Evolutionary conservation across 441 rosid species (phyloP), one percentile per base, ranked within the genome.

Genomic region (Breynia disticha): DNA sequence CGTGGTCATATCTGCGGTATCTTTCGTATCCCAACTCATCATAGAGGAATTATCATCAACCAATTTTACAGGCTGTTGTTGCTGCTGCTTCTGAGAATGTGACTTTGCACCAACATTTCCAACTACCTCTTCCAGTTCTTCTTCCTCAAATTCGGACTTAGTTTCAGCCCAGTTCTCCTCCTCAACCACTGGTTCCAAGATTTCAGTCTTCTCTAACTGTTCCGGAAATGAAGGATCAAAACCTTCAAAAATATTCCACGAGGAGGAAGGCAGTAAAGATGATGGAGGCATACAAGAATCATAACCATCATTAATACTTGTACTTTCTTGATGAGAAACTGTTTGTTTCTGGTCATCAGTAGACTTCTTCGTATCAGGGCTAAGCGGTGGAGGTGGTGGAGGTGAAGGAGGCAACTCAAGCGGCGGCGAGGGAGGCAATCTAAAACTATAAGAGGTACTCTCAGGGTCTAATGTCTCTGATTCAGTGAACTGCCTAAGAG

Each of bases 401-500:
- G 90, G 84, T 16, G 84, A 68, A 53, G 87, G 95, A 59, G 90
- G 94, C 38, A 78, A 71, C 0, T 84, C 71, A 19, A 74, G 78
- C 52, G 85, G 86, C 56, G 86, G 74, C 14, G 80, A 74, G 3
- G 72, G 61, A 55, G 76, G 79, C 22, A 75, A 66, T 56, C 63
- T 55, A 11, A 38, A 57, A 24, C 70, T 66, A 59, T 63, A 71
- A 20, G 65, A 70, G 61, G 68, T 69, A 67, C 62, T 71, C 50
- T 86, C 98, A 18, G 82, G 71, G 66, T 86, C 87, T 70, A 91
- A 75, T 1, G 81, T 61, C 62, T 88, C 95, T 11, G 97, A 86
- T 68, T 91, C 98, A 0, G 98, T 86, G 79, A 91, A 84, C 47
- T 91, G 98, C 75, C 86, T 70, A 59, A 91, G 97, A 49, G 98